Evolutionary conservation across 257 asterid genomes (phyloP).

Genomic region (Linaria vulgaris): DNA sequence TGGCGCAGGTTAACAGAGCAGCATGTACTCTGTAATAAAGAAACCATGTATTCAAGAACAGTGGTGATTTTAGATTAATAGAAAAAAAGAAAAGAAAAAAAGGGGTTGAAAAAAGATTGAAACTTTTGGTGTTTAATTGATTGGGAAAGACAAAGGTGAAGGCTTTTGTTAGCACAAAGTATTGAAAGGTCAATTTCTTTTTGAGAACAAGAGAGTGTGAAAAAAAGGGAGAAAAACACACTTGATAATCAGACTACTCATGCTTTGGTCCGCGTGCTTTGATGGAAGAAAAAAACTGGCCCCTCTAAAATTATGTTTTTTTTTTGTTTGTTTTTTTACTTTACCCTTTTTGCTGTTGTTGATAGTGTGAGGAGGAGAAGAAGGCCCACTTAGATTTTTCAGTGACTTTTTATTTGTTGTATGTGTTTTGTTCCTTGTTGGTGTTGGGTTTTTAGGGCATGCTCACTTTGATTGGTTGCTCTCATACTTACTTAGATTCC

Average conservation of each 20-base stretch:
- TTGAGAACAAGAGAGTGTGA: conserved; percentile 25
- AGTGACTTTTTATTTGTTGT: conserved; percentile 66
- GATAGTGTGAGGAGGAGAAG: conserved; percentile 41
- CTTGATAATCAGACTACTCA: conserved; percentile 68
- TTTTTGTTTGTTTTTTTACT: conserved; percentile 19
- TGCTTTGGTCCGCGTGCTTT: conserved; percentile 90
- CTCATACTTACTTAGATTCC: conserved; percentile 50
- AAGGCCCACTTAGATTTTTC: conserved; percentile 86
- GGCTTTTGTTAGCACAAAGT: conserved; percentile 30
- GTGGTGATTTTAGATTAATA: background rate
- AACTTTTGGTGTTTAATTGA: conserved; percentile 42
- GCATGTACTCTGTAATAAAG: conserved; percentile 44
- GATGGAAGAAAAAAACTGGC: conserved; percentile 53
- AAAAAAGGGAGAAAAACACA: conserved; percentile 31
- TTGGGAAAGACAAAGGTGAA: conserved; percentile 43
- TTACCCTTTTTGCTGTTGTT: conserved; percentile 42
- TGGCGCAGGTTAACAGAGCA: conserved; percentile 49
- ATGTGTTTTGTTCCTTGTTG: conserved; percentile 60
- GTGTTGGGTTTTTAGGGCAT: conserved; percentile 67
- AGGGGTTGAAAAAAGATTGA: conserved; percentile 25
- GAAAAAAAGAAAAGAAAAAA: conserved; percentile 1
- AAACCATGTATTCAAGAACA: background rate
- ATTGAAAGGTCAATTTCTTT: conserved; percentile 80
- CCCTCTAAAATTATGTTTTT: conserved; percentile 36
- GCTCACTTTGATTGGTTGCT: conserved; percentile 55